phyloP scores from a whole-genome alignment of 106 monocot species.

The Vanilla planifolia region DNA sequence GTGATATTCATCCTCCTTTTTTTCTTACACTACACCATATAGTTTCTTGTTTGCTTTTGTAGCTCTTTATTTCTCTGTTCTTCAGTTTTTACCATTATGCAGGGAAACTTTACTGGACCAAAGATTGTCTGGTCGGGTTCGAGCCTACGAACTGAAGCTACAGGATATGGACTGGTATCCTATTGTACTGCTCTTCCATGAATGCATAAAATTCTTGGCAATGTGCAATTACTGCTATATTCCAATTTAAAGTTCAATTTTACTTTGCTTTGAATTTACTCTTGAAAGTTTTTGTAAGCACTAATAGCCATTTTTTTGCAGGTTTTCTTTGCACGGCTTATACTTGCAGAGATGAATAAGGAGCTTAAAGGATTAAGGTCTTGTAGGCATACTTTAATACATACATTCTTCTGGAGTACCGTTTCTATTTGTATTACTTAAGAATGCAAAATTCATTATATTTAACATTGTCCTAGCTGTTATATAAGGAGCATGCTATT shows the following conservation, averaged over 20 bases:
- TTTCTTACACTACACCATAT: too few species aligned
- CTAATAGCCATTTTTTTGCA: constrained; percentile 22
- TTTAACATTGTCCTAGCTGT: not conserved
- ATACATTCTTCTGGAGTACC: too few species aligned
- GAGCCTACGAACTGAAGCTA: constrained; percentile 98
- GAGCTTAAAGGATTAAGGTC: constrained; percentile 98
- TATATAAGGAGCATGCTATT: not conserved
- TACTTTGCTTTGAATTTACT: not conserved
- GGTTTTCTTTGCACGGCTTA: constrained; percentile 95
- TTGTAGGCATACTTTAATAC: constrained; percentile 8
- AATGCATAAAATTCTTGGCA: too few species aligned
- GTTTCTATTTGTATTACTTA: too few species aligned
- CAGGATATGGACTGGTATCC: constrained; percentile 93
- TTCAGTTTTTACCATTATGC: constrained; percentile 35
- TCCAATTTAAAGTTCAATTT: not conserved
- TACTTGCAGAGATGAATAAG: constrained; percentile 96
- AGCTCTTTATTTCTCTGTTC: not conserved
- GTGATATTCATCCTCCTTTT: too few species aligned
- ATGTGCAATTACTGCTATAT: too few species aligned
- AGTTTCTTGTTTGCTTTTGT: too few species aligned
- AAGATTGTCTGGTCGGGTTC: constrained; percentile 99
- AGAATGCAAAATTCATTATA: too few species aligned
- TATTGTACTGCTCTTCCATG: not conserved
- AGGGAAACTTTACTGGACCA: constrained; percentile 99
- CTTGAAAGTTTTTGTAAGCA: constrained; percentile 5